Evolutionary conservation across 345 rosid species (phyloP), one percentile per base, ranked within the genome.

Genomic region (Citrus medica): DNA sequence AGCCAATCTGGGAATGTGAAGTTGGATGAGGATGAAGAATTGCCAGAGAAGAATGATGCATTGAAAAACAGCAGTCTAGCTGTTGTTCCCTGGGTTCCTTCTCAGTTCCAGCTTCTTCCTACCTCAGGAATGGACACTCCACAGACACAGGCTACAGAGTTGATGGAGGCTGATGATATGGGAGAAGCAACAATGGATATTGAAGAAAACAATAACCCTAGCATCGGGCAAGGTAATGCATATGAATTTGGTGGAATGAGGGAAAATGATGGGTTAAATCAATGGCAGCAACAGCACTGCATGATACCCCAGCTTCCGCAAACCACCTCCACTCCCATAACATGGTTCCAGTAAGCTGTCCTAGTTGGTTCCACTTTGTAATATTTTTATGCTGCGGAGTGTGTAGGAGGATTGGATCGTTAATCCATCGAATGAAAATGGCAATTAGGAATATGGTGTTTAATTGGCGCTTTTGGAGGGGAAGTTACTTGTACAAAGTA

Each of bases 271-370:
- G 79, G 86, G 7, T 65, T 84, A 21, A 85, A 77, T 48, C 90
- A 83, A 27, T 83, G 87, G 87, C 90, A 83, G 48, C 91, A 88
- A 67, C 87, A 82, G 32, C 93, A 90, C 67, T 92, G 94, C 84
- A 62, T 88, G 88, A 78, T 86, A 5, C 91, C 91, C 14, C 86
- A 84, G 19, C 76, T 81, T 32, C 87, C 93, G 27, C 85, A 74
- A 17, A 80, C 78, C 42, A 78, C 75, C 17, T 79, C 89, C 16
- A 73, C 90, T 42, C 92, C 94, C 17, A 82, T 92, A 10, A 71
- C 90, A 10, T 92, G 93, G 94, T 86, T 65, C 55, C 83, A 48
- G 27, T 92, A 78, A 75, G 25, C 38, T 8, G 35, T 22, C 3
- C 7, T n/a, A n/a, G 19, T n/a, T 30, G 48, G 17, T 30, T 75